These are phyloP conservation scores for Filobasidium floriforme DNA, from an alignment of 768 basidiomycete species.

Conservation along the genomic window DNA sequence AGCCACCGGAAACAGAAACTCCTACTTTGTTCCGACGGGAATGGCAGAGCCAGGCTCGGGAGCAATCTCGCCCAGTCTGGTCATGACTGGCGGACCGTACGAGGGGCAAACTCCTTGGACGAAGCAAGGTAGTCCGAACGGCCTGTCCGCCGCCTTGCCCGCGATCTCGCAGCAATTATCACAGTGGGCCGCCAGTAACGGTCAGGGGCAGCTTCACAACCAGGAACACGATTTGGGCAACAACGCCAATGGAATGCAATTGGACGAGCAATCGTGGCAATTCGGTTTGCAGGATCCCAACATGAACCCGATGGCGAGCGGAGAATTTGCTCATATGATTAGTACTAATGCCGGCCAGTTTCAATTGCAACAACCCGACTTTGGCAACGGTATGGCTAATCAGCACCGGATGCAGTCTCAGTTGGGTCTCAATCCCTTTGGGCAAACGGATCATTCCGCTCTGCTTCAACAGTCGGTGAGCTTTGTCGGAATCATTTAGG, in stretches of 20 bases:
- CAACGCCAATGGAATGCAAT: neutral
- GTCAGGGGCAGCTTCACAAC: neutral
- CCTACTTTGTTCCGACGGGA: conserved; percentile 8
- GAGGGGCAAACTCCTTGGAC: neutral
- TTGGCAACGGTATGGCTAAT: neutral
- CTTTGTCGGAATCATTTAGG: neutral
- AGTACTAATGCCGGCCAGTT: neutral
- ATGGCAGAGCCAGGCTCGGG: conserved; percentile 17
- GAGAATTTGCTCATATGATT: neutral
- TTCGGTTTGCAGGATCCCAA: neutral
- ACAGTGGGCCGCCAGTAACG: conserved; percentile 19
- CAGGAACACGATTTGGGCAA: conserved; percentile 1
- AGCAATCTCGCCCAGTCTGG: conserved; percentile 19
- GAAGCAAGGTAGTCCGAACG: conserved; percentile 4
- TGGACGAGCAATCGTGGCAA: neutral
- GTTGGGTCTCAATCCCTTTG: neutral
- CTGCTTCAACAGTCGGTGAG: neutral
- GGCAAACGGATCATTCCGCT: neutral
- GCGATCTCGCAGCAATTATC: conserved; percentile 22
- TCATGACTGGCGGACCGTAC: conserved; percentile 9
- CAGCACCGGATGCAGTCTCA: neutral
- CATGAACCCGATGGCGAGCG: neutral
- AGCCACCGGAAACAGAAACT: neutral
- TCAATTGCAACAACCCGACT: neutral
- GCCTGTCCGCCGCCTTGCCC: conserved; percentile 20